Conservation (phyloP, 1,284 basidiomycete species). For the Kalmanozyma brasiliensis region DNA sequence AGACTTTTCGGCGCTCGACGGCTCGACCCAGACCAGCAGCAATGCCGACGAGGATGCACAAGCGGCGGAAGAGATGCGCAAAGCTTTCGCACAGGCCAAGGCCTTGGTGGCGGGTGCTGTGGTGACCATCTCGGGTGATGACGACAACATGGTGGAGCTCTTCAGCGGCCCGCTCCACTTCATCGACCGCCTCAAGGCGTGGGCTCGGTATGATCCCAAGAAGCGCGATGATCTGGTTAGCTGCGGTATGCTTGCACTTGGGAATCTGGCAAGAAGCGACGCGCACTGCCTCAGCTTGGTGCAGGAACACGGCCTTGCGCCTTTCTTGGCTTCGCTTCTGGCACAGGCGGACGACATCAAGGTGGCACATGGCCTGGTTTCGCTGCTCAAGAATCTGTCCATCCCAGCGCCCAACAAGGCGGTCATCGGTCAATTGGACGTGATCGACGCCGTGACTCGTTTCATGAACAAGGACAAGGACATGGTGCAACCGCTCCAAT, state of each 20-base stretch:
- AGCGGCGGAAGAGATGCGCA: conserved; percentile 71
- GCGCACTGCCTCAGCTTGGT: conserved; percentile 56
- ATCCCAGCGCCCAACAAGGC: conserved; percentile 58
- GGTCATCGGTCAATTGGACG: conserved; percentile 35
- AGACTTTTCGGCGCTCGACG: conserved; percentile 7
- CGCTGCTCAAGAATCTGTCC: conserved; percentile 60
- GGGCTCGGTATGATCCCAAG: conserved; percentile 72
- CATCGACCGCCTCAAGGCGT: conserved; percentile 78
- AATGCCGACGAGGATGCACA: conserved; percentile 27
- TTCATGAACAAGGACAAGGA: conserved; percentile 51
- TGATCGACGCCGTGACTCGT: conserved; percentile 27
- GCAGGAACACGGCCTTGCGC: conserved; percentile 47
- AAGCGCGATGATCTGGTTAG: conserved; percentile 80
- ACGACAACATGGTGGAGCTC: conserved; percentile 79
- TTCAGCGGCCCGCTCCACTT: conserved; percentile 70
- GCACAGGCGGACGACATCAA: conserved; percentile 47
- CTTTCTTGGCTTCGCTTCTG: conserved; percentile 48
- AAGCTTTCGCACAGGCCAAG: conserved; percentile 82
- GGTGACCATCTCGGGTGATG: conserved; percentile 84
- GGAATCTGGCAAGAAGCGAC: conserved; percentile 77
- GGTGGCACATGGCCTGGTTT: conserved; percentile 54
- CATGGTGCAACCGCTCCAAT: conserved; percentile 75
- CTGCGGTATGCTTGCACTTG: conserved; percentile 82
- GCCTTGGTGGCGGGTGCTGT: conserved; percentile 83
- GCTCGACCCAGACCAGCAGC: not conserved